phyloP scores from a whole-genome alignment of 176 grass and related monocot genomes.

The barley (Hordeum vulgare) region MorexV3_pseudomolecules_assembly NC_058520.1:615029306-615029805 shows the following conservation, averaged over 20 bases:
- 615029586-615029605: too few species aligned
- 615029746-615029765: background rate
- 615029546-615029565: background rate
- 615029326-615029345: background rate
- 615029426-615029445: conserved; percentile 34
- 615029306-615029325: conserved; percentile 51
- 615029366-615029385: conserved; percentile 9
- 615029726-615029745: background rate
- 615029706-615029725: background rate
- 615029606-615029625: background rate
- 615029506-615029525: too few species aligned
- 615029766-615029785: background rate
- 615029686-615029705: background rate
- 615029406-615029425: conserved; percentile 56
- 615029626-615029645: background rate
- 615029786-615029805: too few species aligned
- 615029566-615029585: background rate
- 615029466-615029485: background rate
- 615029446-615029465: background rate
- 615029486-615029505: background rate
- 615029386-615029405: conserved; percentile 47
- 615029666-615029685: background rate
- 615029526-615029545: background rate
- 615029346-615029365: background rate
- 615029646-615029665: background rate